phyloP scores from a whole-genome alignment of 805 yeast species.

The Teunomyces atbi region DNA sequence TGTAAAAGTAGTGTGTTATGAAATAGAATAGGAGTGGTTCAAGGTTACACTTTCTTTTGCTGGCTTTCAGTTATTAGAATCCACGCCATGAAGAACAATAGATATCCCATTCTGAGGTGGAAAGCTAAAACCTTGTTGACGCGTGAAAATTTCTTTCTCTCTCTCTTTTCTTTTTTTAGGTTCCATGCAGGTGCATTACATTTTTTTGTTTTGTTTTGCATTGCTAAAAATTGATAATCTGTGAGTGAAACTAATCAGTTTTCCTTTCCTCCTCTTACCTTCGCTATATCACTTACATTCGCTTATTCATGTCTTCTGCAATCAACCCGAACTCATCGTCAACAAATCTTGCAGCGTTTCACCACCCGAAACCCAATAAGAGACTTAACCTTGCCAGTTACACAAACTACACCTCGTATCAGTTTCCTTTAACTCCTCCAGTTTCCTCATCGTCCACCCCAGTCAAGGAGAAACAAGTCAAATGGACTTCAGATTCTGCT shows the following conservation, averaged over 20 bases:
- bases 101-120: not conserved
- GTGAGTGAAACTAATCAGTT: not conserved
- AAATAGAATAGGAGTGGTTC: not conserved
- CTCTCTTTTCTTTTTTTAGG: not conserved
- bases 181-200: not conserved
- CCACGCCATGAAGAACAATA: not conserved
- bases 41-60: not conserved
- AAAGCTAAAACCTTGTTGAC: not conserved
- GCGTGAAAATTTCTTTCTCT: not conserved
- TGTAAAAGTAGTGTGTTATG: too few species aligned
- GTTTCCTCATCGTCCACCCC: slow-evolving; percentile 32
- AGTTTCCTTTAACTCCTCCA: slow-evolving; percentile 35
- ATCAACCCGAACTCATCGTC: slow-evolving; percentile 39
- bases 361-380: slow-evolving; percentile 20
- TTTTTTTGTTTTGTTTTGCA: not conserved
- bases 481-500: not conserved
- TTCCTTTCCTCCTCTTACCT: not conserved
- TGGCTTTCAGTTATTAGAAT: not conserved
- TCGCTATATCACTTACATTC: not conserved
- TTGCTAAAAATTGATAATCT: slow-evolving; percentile 2
- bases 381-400: slow-evolving; percentile 12
- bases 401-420: slow-evolving; percentile 15
- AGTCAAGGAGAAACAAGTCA: slow-evolving; percentile 17
- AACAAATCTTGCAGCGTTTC: slow-evolving; percentile 25
- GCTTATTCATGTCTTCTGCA: slow-evolving; percentile 12